Evolutionary conservation across 2,329 filamentous ascomycete species (phyloP).

Genomic region (Colletotrichum tofieldiae): DNA sequence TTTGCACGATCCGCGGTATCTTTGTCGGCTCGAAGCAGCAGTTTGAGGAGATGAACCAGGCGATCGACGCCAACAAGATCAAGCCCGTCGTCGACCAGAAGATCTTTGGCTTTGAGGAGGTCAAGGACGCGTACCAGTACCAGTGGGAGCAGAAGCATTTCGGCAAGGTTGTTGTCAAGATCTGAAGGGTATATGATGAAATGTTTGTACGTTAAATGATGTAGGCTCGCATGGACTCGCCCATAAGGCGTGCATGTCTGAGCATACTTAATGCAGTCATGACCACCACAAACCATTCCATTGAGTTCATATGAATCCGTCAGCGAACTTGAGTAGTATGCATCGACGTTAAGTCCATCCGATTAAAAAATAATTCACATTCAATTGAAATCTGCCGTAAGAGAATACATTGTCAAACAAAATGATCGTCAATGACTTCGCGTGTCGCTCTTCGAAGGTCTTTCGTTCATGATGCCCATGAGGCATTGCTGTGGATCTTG

Average conservation of each 20-base stretch:
- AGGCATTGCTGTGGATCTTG: not conserved
- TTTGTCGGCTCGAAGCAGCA: conserved; percentile 41
- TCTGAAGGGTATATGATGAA: conserved; percentile 4
- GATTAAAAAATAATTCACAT: too few species aligned
- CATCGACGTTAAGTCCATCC: not conserved
- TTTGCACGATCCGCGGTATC: conserved; percentile 38
- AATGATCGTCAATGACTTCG: not conserved
- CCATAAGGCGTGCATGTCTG: not conserved
- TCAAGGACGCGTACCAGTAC: conserved; percentile 41
- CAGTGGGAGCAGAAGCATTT: conserved; percentile 39
- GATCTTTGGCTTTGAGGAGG: conserved; percentile 40
- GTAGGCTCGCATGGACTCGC: not conserved
- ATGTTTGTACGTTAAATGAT: not conserved
- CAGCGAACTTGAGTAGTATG: fast-evolving
- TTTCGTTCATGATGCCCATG: not conserved
- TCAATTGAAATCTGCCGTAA: not conserved
- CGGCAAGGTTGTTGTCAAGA: conserved; percentile 40
- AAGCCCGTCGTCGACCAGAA: conserved; percentile 33
- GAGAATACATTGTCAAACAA: not conserved
- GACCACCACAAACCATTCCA: not conserved
- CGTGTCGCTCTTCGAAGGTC: not conserved
- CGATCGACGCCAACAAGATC: conserved; percentile 40
- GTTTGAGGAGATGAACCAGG: conserved; percentile 41
- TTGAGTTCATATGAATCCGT: not conserved
- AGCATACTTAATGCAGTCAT: conserved; percentile 23